Base-by-base conservation (phyloP, 768 basidiomycete genomes). In the Daedaleopsis sinensis region DNA sequence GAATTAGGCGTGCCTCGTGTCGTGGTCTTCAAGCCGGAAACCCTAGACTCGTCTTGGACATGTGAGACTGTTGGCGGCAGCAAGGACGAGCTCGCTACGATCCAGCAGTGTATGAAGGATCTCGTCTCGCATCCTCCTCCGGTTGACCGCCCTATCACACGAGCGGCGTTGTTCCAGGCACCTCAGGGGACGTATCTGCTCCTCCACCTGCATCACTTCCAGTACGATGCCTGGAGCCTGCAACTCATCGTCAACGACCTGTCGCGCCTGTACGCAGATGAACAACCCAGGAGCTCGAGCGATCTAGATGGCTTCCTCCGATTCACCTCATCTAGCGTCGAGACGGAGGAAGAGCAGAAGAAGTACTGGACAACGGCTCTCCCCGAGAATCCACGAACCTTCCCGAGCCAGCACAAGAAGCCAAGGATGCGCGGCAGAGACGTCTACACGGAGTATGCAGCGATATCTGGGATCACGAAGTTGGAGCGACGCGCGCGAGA, bases 201-300 rank as follows among this genome's bases (percentile, higher is more conserved):
- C 10, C 53, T 76, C n/a, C 68, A 70, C n/a, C 69, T 82, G 36
- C 79, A 82, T 58, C 81, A 82, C 66, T 80, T 80, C 69, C 81
- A 81, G 68, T 82, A 82, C 64, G 81, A 82, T 52, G 81, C 79
- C 8, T 77, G 79, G 78, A 80, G 79, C 65, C 68, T 82, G 35
- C 72, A 66, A 27, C 70, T 82, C 23, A 64, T 82, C 13, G 52
- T 79, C 1, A 69, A 77, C 53, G 79, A 81, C 58, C 72, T 82
- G n/a, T 64, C 70, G 13, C 63, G 67, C 6, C 37, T 79, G 16
- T 82, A 80, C 64, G 58, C 62, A 5, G 74, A 70, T 19, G 27
- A 65, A n/a, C 52, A 23, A 5, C 64, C 55, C 36, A 13, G 10
- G 23, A 62, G 61, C 39, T 65, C 64, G 43, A 62, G 57, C 46